phyloP scores from a whole-genome alignment of 2,329 filamentous ascomycete species.

The Metarhizium guizhouense region DNA sequence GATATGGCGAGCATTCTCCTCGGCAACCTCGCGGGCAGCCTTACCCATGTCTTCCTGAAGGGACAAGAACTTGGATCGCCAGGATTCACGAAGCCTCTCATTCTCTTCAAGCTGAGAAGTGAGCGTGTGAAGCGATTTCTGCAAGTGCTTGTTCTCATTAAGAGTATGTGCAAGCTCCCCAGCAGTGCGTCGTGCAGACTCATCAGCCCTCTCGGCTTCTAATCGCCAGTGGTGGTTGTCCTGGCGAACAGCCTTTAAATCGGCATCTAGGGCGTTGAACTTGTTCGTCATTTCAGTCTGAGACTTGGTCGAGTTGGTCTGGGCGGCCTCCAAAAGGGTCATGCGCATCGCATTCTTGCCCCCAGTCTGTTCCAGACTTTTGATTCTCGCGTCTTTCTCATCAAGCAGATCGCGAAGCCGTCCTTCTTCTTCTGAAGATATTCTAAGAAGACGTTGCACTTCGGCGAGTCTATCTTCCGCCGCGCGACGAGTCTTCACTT shows the following conservation, averaged over 20 bases:
- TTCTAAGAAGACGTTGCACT: constrained; percentile 58
- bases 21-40: constrained; percentile 69
- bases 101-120: constrained; percentile 78
- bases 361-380: constrained; percentile 45
- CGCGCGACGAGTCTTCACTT: constrained; percentile 52
- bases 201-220: constrained; percentile 51
- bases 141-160: constrained; percentile 63
- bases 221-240: constrained; percentile 52
- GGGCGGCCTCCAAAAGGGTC: constrained; percentile 59
- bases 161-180: constrained; percentile 38
- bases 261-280: constrained; percentile 41
- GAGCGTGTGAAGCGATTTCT: constrained; percentile 63
- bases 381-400: constrained; percentile 60
- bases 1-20: constrained; percentile 71
- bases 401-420: constrained; percentile 58
- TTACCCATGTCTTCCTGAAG: constrained; percentile 81
- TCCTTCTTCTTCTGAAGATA: constrained; percentile 64
- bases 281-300: constrained; percentile 48
- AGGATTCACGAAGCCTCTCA: constrained; percentile 71
- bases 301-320: constrained; percentile 45
- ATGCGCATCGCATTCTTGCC: constrained; percentile 52
- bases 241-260: constrained; percentile 45
- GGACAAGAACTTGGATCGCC: constrained; percentile 74
- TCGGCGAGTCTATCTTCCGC: constrained; percentile 67
- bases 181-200: constrained; percentile 38